Percentiles rank a stretch among this genome's conserved stretches.
phyloP scores from a whole-genome alignment of 495 filamentous ascomycete species.

The Neurospora sp. region DNA sequence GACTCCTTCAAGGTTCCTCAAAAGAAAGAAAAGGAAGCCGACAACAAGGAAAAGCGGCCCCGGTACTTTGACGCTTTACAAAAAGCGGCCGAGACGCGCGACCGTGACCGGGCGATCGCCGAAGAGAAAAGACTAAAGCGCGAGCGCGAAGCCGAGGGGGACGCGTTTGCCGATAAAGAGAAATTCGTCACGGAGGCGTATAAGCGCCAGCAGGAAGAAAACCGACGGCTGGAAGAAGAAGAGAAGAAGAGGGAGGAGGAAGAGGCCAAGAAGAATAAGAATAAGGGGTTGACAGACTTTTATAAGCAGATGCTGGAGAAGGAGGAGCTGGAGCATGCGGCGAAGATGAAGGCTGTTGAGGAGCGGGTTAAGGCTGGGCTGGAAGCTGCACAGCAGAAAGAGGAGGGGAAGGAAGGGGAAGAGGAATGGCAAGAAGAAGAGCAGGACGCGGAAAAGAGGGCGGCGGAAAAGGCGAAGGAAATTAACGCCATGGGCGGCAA shows the following conservation, averaged over 20 bases:
- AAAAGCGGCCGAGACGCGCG: conserved; percentile 72
- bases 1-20: conserved; percentile 48
- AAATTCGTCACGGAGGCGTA: conserved; percentile 96
- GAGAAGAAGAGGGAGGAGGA: conserved; percentile 60
- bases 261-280: conserved; percentile 56
- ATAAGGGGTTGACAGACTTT: conserved; percentile 73
- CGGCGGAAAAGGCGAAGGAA: conserved; percentile 61
- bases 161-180: conserved; percentile 90
- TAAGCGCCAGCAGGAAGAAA: conserved; percentile 82
- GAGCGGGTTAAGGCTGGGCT: conserved; percentile 49
- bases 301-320: conserved; percentile 74
- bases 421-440: conserved; percentile 20
- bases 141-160: conserved; percentile 87
- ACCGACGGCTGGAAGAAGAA: conserved; percentile 67
- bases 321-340: conserved; percentile 65
- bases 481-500: conserved; percentile 59
- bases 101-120: conserved; percentile 79
- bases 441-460: conserved; percentile 43
- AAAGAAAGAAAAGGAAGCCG: conserved; percentile 27
- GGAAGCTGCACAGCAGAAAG: conserved; percentile 9
- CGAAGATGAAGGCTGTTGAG: conserved; percentile 56
- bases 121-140: conserved; percentile 77
- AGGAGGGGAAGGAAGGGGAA: conserved; percentile 16
- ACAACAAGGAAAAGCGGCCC: conserved; percentile 44
- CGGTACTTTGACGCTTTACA: conserved; percentile 79